These are phyloP conservation scores for Talaromyces wortmannii DNA, from an alignment of 495 filamentous ascomycete genomes.

Conservation along the genomic window DNA sequence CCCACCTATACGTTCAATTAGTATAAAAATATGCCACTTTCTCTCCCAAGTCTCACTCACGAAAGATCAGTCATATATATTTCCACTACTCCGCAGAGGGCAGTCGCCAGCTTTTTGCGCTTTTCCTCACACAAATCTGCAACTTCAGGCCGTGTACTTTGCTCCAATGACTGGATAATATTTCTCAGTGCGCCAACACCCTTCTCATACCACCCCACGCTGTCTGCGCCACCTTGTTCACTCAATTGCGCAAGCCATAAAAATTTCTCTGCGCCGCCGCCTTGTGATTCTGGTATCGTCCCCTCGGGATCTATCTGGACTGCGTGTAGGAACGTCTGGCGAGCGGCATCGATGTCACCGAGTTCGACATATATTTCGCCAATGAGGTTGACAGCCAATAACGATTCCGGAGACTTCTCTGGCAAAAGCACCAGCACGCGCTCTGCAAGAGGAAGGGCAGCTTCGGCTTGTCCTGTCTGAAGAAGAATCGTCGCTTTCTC, in stretches of 20 bases:
- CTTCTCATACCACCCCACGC: constrained; percentile 81
- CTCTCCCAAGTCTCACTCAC: constrained; percentile 16
- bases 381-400: constrained; percentile 67
- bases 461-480: constrained; percentile 61
- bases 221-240: constrained; percentile 76
- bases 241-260: constrained; percentile 91
- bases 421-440: constrained; percentile 47
- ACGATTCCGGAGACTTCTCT: constrained; percentile 31
- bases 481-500: constrained; percentile 61
- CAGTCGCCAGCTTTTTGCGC: constrained; percentile 70
- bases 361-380: constrained; percentile 82
- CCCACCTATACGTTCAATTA: constrained; percentile 50
- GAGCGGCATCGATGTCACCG: constrained; percentile 68
- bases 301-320: constrained; percentile 70
- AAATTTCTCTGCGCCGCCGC: constrained; percentile 90
- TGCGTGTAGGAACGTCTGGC: constrained; percentile 60
- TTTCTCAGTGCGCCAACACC: constrained; percentile 63
- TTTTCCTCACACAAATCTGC: constrained; percentile 52
- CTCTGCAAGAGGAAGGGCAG: constrained; percentile 59
- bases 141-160: constrained; percentile 30
- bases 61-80: constrained; percentile 98
- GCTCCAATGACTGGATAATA: constrained; percentile 51
- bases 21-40: background rate
- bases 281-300: constrained; percentile 46
- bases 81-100: constrained; percentile 84